Conservation (phyloP, 164 flowering plant species). For the Akebia trifoliata region DNA sequence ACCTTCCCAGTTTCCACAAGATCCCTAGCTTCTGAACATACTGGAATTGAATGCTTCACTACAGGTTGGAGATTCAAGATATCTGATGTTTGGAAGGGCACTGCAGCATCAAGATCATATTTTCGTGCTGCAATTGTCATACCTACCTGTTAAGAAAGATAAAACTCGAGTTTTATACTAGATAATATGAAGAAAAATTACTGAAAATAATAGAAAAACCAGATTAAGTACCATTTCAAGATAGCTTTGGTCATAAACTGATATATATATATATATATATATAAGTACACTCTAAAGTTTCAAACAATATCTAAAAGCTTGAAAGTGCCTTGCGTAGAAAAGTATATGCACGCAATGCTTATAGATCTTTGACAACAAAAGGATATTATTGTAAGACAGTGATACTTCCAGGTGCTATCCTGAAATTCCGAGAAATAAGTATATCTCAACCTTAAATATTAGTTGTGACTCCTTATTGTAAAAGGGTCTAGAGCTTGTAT, state of each 20-base stretch:
- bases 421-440: too few relatives aligned
- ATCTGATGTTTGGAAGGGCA: conserved; percentile 78
- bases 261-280: too few relatives aligned
- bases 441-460: too few relatives aligned
- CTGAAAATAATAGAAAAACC: neutral
- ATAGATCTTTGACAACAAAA: too few relatives aligned
- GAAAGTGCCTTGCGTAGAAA: too few relatives aligned
- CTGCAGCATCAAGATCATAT: conserved; percentile 58
- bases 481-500: conserved; percentile 45
- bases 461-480: too few relatives aligned
- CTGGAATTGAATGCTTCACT: conserved; percentile 89
- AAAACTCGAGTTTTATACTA: neutral
- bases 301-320: too few relatives aligned
- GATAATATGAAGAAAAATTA: neutral
- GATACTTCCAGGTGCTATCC: too few relatives aligned
- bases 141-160: conserved; percentile 56
- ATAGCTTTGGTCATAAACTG: neutral
- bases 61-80: conserved; percentile 84
- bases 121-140: conserved; percentile 71
- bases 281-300: too few relatives aligned
- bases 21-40: conserved; percentile 88
- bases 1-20: conserved; percentile 91
- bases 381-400: too few relatives aligned
- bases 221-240: neutral
- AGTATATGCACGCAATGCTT: too few relatives aligned